These are phyloP conservation scores for Microcera coccophila DNA, from an alignment of 2,329 filamentous ascomycete species.

Conservation along the genomic window DNA sequence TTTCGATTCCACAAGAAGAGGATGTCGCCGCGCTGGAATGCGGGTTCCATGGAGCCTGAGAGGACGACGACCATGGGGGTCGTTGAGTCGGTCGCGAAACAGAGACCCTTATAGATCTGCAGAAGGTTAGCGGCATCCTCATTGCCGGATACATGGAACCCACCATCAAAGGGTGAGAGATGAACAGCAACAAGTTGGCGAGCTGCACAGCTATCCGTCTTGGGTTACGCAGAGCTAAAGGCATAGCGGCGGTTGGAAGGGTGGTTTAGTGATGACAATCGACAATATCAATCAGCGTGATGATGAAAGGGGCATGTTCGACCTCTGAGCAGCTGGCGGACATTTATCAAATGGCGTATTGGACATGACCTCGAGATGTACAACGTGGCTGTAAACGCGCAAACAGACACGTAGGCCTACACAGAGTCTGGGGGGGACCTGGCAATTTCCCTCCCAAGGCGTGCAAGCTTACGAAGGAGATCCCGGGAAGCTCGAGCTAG, in stretches of 20 bases:
- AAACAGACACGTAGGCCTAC: slow-evolving; percentile 12
- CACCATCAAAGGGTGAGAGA: slow-evolving; percentile 89
- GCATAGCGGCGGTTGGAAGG: slow-evolving; percentile 45
- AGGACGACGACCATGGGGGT: slow-evolving; percentile 81
- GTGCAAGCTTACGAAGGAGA: too few relatives aligned
- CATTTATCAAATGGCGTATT: neutral
- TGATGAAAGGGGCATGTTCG: too few relatives aligned
- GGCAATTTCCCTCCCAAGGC: too few relatives aligned
- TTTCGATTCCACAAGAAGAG: slow-evolving; percentile 75
- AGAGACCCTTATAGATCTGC: slow-evolving; percentile 83
- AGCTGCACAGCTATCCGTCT: slow-evolving; percentile 78
- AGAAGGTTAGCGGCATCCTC: slow-evolving; percentile 3
- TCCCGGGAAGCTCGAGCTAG: neutral
- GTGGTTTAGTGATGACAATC: neutral
- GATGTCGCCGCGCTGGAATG: slow-evolving; percentile 74
- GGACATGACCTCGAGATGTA: slow-evolving; percentile 19
- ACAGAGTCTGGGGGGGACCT: too few relatives aligned
- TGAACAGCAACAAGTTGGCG: slow-evolving; percentile 85
- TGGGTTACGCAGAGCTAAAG: slow-evolving; percentile 67
- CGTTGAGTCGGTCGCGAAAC: slow-evolving; percentile 69
- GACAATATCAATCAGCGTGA: too few relatives aligned
- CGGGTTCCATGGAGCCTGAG: slow-evolving; percentile 79
- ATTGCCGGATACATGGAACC: slow-evolving; percentile 14
- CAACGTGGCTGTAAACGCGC: slow-evolving; percentile 26
- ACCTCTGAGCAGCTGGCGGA: too few relatives aligned